Conservation (phyloP, 305 asterid species). For the Fraxinus nigra region DNA sequence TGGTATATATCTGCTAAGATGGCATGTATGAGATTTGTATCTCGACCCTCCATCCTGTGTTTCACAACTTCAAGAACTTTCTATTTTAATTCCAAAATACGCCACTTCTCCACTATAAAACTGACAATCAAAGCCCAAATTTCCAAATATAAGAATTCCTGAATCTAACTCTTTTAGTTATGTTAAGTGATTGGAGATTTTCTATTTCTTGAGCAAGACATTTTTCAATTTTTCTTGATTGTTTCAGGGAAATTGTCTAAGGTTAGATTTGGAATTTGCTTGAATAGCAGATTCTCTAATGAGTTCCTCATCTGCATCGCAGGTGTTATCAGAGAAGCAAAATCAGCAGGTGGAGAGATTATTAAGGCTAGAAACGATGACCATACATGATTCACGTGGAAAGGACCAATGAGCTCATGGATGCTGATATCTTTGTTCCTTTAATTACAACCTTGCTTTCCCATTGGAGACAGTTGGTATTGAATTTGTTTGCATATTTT, state of each 20-base stretch:
- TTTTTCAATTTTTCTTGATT: slow-evolving; percentile 3
- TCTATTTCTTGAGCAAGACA: neutral
- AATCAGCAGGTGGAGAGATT: slow-evolving; percentile 42
- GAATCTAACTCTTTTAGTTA: neutral
- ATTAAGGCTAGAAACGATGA: slow-evolving; percentile 52
- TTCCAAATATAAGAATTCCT: neutral
- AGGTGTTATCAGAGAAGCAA: slow-evolving; percentile 34
- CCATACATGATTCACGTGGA: slow-evolving; percentile 72
- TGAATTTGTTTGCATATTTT: neutral
- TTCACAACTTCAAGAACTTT: slow-evolving; percentile 11
- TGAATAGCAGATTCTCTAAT: slow-evolving; percentile 34
- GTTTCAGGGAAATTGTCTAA: slow-evolving; percentile 39
- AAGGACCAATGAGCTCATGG: slow-evolving; percentile 62
- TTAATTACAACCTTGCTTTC: slow-evolving; percentile 67
- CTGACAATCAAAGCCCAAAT: slow-evolving; percentile 21
- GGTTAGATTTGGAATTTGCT: slow-evolving; percentile 29
- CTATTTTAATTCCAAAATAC: slow-evolving; percentile 12
- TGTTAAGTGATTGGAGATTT: neutral
- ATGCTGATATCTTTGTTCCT: slow-evolving; percentile 50
- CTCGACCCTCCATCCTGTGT: slow-evolving; percentile 19
- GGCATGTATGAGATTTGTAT: slow-evolving; percentile 7
- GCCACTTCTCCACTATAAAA: slow-evolving; percentile 20
- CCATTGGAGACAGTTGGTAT: slow-evolving; percentile 68
- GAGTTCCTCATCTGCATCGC: slow-evolving; percentile 38
- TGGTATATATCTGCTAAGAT: neutral